Evolutionary conservation across 805 yeast genomes (phyloP).

Genomic region (Suhomyces canberraensis): DNA sequence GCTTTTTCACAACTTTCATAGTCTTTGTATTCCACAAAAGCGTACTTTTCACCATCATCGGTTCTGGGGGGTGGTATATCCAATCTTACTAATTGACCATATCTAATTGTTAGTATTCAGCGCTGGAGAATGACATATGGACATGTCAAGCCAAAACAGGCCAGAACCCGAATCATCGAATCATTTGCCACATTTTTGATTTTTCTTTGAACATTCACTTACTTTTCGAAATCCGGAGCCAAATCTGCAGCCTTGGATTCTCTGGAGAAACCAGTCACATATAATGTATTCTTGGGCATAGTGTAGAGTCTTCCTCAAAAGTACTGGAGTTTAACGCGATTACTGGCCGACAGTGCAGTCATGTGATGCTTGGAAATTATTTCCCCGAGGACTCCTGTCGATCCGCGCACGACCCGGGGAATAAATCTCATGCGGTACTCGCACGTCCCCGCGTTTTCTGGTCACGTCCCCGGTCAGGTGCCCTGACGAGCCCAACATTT

Average conservation of each 20-base stretch:
- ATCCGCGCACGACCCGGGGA: too few species aligned
- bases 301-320: too few species aligned
- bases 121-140: too few species aligned
- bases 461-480: background rate
- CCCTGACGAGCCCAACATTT: background rate
- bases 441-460: background rate
- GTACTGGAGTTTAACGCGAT: too few species aligned
- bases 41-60: constrained; percentile 57
- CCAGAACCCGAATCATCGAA: too few species aligned
- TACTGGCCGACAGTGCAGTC: background rate
- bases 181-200: too few species aligned
- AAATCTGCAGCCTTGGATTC: constrained; percentile 55
- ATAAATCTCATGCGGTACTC: too few species aligned
- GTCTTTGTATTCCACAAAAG: constrained; percentile 58
- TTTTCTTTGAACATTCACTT: too few species aligned
- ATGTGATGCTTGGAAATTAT: too few species aligned
- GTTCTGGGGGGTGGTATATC: constrained; percentile 63
- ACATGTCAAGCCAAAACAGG: too few species aligned
- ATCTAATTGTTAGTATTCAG: constrained; percentile 36
- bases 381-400: too few species aligned
- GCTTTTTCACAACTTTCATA: constrained; percentile 55
- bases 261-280: constrained; percentile 55
- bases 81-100: constrained; percentile 55
- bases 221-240: constrained; percentile 61
- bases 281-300: constrained; percentile 48